These are phyloP conservation scores for Tulasnella sp. DNA, from an alignment of 768 basidiomycete genomes.

Conservation along the genomic window DNA sequence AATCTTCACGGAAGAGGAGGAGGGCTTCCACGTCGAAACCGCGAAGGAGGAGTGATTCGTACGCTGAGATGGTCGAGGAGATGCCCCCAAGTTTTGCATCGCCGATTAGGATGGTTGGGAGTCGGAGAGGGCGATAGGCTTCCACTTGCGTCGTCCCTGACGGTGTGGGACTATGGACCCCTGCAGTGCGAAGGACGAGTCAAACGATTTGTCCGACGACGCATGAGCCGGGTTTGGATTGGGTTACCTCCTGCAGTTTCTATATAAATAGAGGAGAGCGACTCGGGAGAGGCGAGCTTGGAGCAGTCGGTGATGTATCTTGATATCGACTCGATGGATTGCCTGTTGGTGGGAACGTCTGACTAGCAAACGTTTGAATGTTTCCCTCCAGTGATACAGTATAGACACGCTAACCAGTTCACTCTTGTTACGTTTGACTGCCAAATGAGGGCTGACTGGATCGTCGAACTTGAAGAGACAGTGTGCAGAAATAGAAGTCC, in stretches of 20 bases:
- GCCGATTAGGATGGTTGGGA: conserved; percentile 79
- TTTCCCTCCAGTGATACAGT: too few species aligned
- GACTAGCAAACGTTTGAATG: too few species aligned
- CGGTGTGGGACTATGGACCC: conserved; percentile 82
- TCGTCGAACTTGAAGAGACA: conserved; percentile 78
- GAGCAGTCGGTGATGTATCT: conserved; percentile 45
- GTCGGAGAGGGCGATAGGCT: conserved; percentile 70
- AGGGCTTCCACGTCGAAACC: conserved; percentile 82
- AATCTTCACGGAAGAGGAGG: conserved; percentile 69
- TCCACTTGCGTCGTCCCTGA: conserved; percentile 77
- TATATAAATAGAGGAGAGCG: conserved; percentile 54
- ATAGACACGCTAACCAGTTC: too few species aligned
- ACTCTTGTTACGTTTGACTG: too few species aligned
- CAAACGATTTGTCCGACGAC: not conserved
- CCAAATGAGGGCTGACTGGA: conserved; percentile 89
- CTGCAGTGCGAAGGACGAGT: conserved; percentile 31
- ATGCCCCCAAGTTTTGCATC: conserved; percentile 89
- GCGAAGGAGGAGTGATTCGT: conserved; percentile 80
- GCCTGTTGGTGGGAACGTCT: conserved; percentile 52
- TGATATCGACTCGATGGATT: conserved; percentile 52
- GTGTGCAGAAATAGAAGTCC: conserved; percentile 38
- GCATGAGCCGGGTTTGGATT: not conserved
- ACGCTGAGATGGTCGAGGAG: conserved; percentile 81
- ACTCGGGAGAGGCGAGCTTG: conserved; percentile 23
- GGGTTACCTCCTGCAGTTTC: conserved; percentile 94